Evolutionary conservation across 73 alveolate species (phyloP), one percentile per base, ranked within the genome.

Genomic region (Paramecium octaurelia): DNA sequence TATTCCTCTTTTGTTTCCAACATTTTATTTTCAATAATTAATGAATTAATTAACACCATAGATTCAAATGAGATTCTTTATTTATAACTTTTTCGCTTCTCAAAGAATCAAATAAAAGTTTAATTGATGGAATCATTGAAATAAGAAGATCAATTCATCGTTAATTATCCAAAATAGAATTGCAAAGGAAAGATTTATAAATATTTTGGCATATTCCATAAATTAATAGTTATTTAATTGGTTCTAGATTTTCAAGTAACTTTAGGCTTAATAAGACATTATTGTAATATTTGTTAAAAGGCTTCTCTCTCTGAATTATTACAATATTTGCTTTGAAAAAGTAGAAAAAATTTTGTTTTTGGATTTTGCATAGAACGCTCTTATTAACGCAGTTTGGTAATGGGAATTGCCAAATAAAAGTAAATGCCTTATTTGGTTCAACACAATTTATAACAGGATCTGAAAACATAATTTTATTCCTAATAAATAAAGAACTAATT

Each of bases 331-430:
- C 29, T 43, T 80, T 80, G 91, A 80, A 21, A 80, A 80, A 80
- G 70, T 44, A 4, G 91, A 80, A 1, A 44, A 80, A 44, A 31
- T 46, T 23, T 24, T 44, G 35, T 44, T 44, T 24, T 43, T 80
- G 10, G 73, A 80, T 40, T 31, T 43, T 42, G 43, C 57, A 20
- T 23, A 24, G 38, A 80, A 43, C 18, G 27, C 57, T 11, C 18
- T 44, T 14, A 43, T 48, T 14, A 42, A 44, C 8, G 23, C 70
- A 6, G 18, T 46, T 24, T 7, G 23, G n/a, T 7, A 43, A 42
- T 80, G 91, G 91, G 50, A 80, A 24, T 80, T 20, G 14, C 91
- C 91, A 42, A 43, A 12, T 35, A 44, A 80, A 80, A 80, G 76
- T 80, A 24, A 80, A 80, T 80, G 91, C 44, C 36, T 80, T 76